Evolutionary conservation across 768 basidiomycete genomes (phyloP), one percentile per base, ranked within the genome.

Genomic region (Tubosaeta sp.): DNA sequence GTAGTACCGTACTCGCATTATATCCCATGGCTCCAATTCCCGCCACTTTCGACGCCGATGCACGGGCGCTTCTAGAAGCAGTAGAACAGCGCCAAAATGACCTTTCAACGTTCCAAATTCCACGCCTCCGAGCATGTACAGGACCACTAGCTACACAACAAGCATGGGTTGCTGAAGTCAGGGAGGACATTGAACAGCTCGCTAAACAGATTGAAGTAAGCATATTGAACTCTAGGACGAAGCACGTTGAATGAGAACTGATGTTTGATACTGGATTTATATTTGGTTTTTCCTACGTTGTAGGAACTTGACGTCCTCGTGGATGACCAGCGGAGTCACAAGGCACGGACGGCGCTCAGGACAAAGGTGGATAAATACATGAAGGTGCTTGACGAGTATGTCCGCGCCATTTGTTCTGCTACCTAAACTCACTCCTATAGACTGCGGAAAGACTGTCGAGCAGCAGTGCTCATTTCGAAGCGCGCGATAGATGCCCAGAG

Each of bases 141-240:
- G 91, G 88, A 0, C 86, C 92, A 1, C 71, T 89, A 10, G 65
- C 76, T 0, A 63, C 81, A 3, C 93, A 95, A 59, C 86, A 92
- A 63, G 78, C 82, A 44, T 74, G 86, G 48, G 83, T 84, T 1
- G 82, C 81, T 5, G 91, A 92, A 63, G 67, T 94, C 52, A 75
- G 90, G 29, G 86, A 86, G 48, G 92, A 94, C 62, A 69, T 92
- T 16, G 84, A 85, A 34, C 62, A 71, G 0, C 75, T 88, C 19
- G 72, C 75, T 7, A 74, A 75, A 35, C 81, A 85, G 50, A 72
- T 95, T n/a, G 88, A 95, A 74, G 65, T 66, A 26, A 54, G 65
- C 85, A 88, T 55, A 53, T 53, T 38, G 2, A 4, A 11, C 25
- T 41, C 8, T 2, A 38, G 6, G 6, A 38, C 17, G n/a, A 38